phyloP scores from a whole-genome alignment of 2,329 filamentous ascomycete species.

The Penicillium vulpinum region DNA sequence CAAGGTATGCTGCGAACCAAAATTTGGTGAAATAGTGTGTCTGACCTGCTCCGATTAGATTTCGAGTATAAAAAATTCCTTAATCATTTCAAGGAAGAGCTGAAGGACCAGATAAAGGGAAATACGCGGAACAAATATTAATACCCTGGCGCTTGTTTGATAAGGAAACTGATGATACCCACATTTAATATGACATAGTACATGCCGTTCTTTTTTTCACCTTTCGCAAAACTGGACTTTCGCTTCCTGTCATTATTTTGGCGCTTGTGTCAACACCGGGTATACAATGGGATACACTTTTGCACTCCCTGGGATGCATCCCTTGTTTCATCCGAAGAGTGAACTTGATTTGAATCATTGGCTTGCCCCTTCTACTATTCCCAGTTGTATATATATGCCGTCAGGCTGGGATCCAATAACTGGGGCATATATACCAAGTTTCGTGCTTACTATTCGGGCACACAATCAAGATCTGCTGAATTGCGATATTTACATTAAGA shows the following conservation, averaged over 20 bases:
- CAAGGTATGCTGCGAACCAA: conserved; percentile 26
- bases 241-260: not conserved
- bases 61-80: conserved; percentile 36
- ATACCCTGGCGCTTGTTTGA: conserved; percentile 16
- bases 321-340: conserved; percentile 30
- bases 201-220: not conserved
- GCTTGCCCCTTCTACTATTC: conserved; percentile 12
- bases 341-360: not conserved
- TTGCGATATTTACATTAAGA: not conserved
- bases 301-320: conserved; percentile 20
- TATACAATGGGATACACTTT: conserved; percentile 26
- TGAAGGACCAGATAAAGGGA: conserved; percentile 44
- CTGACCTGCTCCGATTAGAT: conserved; percentile 19
- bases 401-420: conserved; percentile 5
- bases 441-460: not conserved
- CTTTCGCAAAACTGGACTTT: not conserved
- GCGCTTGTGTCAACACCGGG: conserved; percentile 14
- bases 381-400: not conserved
- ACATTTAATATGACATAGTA: conserved; percentile 1
- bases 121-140: conserved; percentile 35
- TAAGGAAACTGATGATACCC: conserved; percentile 10
- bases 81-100: conserved; percentile 44
- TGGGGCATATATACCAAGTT: conserved; percentile 1
- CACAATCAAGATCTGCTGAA: not conserved
- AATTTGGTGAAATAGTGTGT: not conserved